Percentiles rank a stretch among this genome's conserved stretches.
Conservation (phyloP, 345 rosid genomes). For the Salix koriyanagi region DNA sequence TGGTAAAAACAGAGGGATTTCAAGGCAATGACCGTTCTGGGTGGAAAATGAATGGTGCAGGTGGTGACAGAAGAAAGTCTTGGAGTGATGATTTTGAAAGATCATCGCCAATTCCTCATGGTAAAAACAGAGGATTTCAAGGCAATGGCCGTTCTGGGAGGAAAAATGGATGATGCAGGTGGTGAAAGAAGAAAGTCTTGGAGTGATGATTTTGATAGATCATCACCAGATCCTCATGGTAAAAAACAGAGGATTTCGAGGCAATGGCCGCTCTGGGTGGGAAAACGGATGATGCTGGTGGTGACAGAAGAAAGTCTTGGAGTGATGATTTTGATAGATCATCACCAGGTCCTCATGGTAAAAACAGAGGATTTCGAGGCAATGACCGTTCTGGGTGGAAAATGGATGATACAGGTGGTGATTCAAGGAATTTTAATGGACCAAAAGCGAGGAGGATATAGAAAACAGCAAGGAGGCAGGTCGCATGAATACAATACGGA, state of each 20-base stretch:
- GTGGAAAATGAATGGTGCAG: constrained; percentile 16
- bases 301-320: constrained; percentile 16
- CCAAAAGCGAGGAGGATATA: constrained; percentile 17
- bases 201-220: constrained; percentile 11
- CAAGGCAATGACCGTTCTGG: constrained; percentile 10
- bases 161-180: constrained; percentile 18
- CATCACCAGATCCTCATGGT: constrained; percentile 23
- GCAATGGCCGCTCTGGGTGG: constrained; percentile 5
- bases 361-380: constrained; percentile 21
- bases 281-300: constrained; percentile 16
- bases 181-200: constrained; percentile 13
- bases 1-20: constrained; percentile 26
- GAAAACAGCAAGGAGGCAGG: constrained; percentile 13
- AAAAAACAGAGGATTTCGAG: constrained; percentile 23
- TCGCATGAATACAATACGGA: constrained; percentile 15
- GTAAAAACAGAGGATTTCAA: constrained; percentile 25
- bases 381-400: constrained; percentile 13
- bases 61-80: constrained; percentile 13
- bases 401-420: constrained; percentile 12
- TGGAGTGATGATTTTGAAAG: constrained; percentile 8
- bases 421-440: constrained; percentile 15
- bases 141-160: constrained; percentile 8
- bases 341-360: constrained; percentile 21
- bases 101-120: constrained; percentile 22
- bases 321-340: constrained; percentile 17